Evolutionary conservation across 805 yeast genomes (phyloP).

Genomic region (Cyberlindnera saturnus): DNA sequence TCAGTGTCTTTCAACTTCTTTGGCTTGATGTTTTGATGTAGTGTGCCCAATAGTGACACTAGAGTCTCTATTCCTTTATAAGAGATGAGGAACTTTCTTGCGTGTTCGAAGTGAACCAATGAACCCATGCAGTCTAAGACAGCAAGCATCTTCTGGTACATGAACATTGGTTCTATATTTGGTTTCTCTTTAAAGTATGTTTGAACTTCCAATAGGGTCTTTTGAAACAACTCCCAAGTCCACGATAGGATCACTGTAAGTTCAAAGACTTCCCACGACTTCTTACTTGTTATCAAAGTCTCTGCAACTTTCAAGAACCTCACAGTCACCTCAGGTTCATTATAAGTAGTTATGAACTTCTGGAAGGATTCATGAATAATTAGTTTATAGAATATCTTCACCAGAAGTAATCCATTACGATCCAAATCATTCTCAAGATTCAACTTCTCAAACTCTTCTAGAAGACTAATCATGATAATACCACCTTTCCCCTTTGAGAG

Average conservation of each 20-base stretch:
- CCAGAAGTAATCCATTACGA: constrained; percentile 15
- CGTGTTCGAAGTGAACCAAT: constrained; percentile 28
- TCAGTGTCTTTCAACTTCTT: constrained; percentile 20
- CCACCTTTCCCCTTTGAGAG: constrained; percentile 18
- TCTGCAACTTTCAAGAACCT: constrained; percentile 25
- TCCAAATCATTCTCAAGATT: constrained; percentile 11
- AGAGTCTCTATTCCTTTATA: constrained; percentile 32
- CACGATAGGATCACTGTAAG: constrained; percentile 34
- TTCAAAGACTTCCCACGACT: constrained; percentile 31
- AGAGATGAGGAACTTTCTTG: constrained; percentile 29
- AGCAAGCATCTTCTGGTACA: constrained; percentile 26
- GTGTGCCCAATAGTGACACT: constrained; percentile 23
- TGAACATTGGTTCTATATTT: constrained; percentile 14
- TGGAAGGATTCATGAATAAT: constrained; percentile 31
- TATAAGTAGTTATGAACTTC: constrained; percentile 21
- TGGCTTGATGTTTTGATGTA: constrained; percentile 31
- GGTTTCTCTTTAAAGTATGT: constrained; percentile 19
- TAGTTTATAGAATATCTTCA: constrained; percentile 25
- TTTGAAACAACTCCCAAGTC: constrained; percentile 29
- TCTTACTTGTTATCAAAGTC: constrained; percentile 29
- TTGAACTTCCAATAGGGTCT: constrained; percentile 15
- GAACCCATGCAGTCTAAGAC: constrained; percentile 29
- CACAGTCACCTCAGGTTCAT: constrained; percentile 10
- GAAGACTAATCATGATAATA: constrained; percentile 8
- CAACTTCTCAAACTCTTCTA: constrained; percentile 15